Base-by-base conservation (phyloP, 305 asterid genomes). In the Andrographis paniculata region DNA sequence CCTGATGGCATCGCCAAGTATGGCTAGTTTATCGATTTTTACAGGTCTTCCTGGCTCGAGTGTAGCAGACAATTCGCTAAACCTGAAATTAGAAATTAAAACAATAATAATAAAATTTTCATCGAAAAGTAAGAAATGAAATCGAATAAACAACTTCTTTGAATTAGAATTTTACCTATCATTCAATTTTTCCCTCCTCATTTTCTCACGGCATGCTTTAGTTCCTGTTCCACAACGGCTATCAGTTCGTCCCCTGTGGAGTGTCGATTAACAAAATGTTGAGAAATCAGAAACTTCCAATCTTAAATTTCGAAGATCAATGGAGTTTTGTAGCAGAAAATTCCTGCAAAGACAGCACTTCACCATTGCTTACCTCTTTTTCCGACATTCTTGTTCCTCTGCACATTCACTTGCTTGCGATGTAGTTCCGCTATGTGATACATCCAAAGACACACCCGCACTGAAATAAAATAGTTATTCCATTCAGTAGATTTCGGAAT, bases 151-250 rank as follows among this genome's bases (percentile, higher is more conserved):
- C 6, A 12, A 40, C 30, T 24, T n/a, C 19, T 9, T 41, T 9
- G 2, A 9, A 6, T n/a, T 41, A 6, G 3, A 42, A 17, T n/a
- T 19, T 13, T 59, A 82, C 94, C 80, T 82, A 42, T 79, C 92
- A 30, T 86, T 86, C 70, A 86, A 56, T 56, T 79, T 82, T 52
- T 79, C 88, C 65, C 95, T 70, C 74, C 95, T 75, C 56, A 71
- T 62, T 65, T 72, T 86, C 81, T 82, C 95, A 41, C 92, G 94
- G 64, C 88, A 77, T 57, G 94, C 95, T 73, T 82, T 86, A 45
- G 58, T 71, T 60, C 82, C 92, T 18, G 61, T 64, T 52, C 62
- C 72, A 46, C 74, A 61, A 55, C 78, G 74, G 47, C 69, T 61
- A 38, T 74, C 87, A 17, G 42, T 50, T 50, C 94, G 93, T n/a